phyloP scores from a whole-genome alignment of 306 rosid genomes.

The Purshia tridentata region DNA sequence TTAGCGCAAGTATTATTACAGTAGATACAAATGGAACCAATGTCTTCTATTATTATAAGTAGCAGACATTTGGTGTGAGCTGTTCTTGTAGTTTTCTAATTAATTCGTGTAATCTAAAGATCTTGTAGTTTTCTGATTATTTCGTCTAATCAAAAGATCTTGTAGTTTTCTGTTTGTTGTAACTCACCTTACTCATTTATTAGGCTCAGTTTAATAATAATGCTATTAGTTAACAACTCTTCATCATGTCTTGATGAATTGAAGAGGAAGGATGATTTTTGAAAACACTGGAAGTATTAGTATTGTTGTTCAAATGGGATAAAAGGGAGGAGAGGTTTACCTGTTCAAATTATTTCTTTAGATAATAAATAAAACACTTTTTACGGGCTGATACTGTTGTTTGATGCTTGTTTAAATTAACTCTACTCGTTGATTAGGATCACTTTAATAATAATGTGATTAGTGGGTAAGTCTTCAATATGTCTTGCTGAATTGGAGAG shows the following conservation, averaged over 20 bases:
- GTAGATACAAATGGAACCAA: background rate
- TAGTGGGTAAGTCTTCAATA: conserved; percentile 18
- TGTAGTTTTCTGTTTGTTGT: background rate
- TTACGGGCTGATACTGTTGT: background rate
- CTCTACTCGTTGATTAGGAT: background rate
- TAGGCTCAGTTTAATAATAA: background rate
- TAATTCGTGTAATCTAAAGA: too few relatives aligned
- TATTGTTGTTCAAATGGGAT: background rate
- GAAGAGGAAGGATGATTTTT: background rate
- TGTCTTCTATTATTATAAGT: background rate
- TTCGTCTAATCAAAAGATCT: background rate
- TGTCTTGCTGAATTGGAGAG: conserved; percentile 7
- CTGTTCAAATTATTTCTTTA: background rate
- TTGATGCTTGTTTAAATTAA: background rate
- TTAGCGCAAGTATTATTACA: background rate
- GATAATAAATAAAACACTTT: background rate
- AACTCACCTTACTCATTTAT: background rate
- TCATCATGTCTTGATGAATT: background rate
- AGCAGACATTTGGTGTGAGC: background rate
- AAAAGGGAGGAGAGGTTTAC: conserved; percentile 10
- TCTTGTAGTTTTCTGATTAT: background rate
- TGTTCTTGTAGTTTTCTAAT: background rate
- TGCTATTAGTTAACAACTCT: background rate
- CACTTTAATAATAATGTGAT: conserved; percentile 18
- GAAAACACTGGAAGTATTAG: background rate